These are phyloP conservation scores for Irpex sp. DNA, from an alignment of 1,284 basidiomycete species.

Conservation along the genomic window DNA sequence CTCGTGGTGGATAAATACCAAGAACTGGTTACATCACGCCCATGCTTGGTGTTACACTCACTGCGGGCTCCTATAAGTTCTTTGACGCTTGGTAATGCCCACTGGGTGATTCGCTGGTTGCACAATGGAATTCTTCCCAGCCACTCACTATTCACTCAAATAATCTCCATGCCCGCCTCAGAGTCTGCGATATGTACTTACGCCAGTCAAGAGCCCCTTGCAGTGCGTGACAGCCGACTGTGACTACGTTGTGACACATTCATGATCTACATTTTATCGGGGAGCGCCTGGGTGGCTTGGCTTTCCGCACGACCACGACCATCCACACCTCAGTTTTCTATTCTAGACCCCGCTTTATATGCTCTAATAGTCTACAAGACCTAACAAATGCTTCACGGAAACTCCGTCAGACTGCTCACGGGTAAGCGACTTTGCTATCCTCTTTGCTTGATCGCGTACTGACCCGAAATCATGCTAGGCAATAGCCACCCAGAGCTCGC, in stretches of 20 bases:
- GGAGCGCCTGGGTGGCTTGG: neutral
- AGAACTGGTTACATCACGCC: neutral
- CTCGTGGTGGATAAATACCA: neutral
- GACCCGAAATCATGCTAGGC: slow-evolving; percentile 47
- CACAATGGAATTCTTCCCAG: neutral
- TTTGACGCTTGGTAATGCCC: neutral
- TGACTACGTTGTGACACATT: neutral
- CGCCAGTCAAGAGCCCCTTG: neutral
- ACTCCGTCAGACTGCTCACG: slow-evolving; percentile 90
- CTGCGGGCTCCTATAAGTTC: neutral
- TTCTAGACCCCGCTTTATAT: slow-evolving; percentile 13
- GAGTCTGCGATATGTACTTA: no score
- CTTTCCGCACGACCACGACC: neutral
- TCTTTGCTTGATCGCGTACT: slow-evolving; percentile 11
- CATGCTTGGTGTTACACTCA: neutral
- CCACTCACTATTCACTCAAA: no score
- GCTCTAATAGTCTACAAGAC: slow-evolving; percentile 23
- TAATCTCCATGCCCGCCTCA: no score
- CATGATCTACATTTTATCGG: neutral
- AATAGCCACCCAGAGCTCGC: slow-evolving; percentile 99
- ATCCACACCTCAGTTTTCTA: neutral
- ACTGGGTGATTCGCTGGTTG: neutral
- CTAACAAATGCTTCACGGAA: slow-evolving; percentile 77
- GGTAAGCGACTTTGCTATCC: slow-evolving; percentile 49
- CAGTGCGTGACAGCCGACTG: neutral